Evolutionary conservation across 495 filamentous ascomycete genomes (phyloP).

Genomic region (Penicillium parvum): DNA sequence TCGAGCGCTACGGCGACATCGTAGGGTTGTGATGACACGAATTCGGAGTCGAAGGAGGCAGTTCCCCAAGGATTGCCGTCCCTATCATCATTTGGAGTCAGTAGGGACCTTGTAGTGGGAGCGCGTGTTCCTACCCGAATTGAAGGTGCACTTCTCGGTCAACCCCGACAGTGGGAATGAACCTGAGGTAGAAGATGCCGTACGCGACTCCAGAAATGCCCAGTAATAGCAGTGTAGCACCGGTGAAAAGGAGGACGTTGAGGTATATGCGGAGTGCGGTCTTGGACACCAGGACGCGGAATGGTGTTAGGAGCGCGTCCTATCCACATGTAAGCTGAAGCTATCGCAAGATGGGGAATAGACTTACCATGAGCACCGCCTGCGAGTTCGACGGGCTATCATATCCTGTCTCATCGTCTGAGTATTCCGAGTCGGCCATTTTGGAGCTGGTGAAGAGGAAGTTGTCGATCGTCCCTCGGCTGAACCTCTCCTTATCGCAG

Average conservation of each 20-base stretch:
- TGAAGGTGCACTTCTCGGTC: slow-evolving; percentile 71
- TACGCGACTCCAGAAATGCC: slow-evolving; percentile 64
- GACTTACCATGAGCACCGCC: slow-evolving; percentile 10
- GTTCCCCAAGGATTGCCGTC: slow-evolving; percentile 43
- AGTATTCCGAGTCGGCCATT: slow-evolving; percentile 30
- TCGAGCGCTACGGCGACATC: slow-evolving; percentile 69
- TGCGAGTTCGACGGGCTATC: slow-evolving; percentile 10
- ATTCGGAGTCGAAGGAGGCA: slow-evolving; percentile 32
- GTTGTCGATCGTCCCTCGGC: slow-evolving; percentile 13
- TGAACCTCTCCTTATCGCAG: slow-evolving; percentile 1
- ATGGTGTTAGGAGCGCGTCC: slow-evolving; percentile 31
- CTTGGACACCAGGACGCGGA: slow-evolving; percentile 55
- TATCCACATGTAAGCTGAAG: slow-evolving; percentile 16
- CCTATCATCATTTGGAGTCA: slow-evolving; percentile 14
- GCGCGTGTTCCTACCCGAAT: slow-evolving; percentile 57
- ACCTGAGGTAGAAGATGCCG: slow-evolving; percentile 72
- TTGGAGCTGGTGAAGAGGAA: not conserved
- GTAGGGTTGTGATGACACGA: slow-evolving; percentile 50
- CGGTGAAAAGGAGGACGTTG: slow-evolving; percentile 58
- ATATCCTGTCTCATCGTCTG: slow-evolving; percentile 26
- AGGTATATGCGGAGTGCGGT: slow-evolving; percentile 68
- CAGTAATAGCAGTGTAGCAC: slow-evolving; percentile 54
- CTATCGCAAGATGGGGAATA: not conserved
- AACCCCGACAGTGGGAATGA: slow-evolving; percentile 68
- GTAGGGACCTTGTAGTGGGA: not conserved